Evolutionary conservation across 768 basidiomycete genomes (phyloP), one percentile per base, ranked within the genome.

Genomic region (Mycena venus): DNA sequence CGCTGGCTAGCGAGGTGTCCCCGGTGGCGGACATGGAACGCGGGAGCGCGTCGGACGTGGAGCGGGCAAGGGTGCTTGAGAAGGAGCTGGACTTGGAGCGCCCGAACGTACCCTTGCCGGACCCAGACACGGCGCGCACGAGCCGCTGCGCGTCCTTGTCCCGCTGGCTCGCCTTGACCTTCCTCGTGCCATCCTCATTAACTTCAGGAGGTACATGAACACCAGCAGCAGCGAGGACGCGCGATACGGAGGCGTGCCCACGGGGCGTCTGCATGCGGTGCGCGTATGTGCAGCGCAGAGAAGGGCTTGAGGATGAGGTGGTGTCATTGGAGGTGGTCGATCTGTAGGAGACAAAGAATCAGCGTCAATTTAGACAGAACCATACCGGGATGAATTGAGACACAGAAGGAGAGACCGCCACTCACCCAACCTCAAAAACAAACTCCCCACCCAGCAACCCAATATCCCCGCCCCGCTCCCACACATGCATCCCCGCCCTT

Each of bases 381-480:
- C n/a, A n/a, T n/a, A n/a, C n/a, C n/a, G n/a, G n/a, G n/a, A n/a
- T n/a, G n/a, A n/a, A n/a, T n/a, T n/a, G n/a, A n/a, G n/a, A n/a
- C n/a, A n/a, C n/a, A 36, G 38, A 15, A 56, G 49, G 59, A 53
- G 17, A 21, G 44, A 66, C n/a, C 34, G 34, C n/a, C 7, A 79
- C 86, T 70, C 60, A 88, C 87, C 86, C 87, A 61, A 84, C 86
- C 25, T 86, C 88, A 73, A 86, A 82, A 11, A 88, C 89, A 79
- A 98, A 97, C 85, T 99, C 97, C 27, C 97, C 97, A 12, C 97
- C 97, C 23, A 98, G 86, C 82, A 97, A 95, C 49, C 88, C 83
- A 51, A 92, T 82, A 78, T 96, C 92, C 0, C 96, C 96, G 3
- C 92, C 93, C 72, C 90, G 91, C 84, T 93, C 93, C 91, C 94